Evolutionary conservation across 1,139 yeast genomes (phyloP), one percentile per base, ranked within the genome.

Genomic region (Hyphopichia pseudoburtonii): DNA sequence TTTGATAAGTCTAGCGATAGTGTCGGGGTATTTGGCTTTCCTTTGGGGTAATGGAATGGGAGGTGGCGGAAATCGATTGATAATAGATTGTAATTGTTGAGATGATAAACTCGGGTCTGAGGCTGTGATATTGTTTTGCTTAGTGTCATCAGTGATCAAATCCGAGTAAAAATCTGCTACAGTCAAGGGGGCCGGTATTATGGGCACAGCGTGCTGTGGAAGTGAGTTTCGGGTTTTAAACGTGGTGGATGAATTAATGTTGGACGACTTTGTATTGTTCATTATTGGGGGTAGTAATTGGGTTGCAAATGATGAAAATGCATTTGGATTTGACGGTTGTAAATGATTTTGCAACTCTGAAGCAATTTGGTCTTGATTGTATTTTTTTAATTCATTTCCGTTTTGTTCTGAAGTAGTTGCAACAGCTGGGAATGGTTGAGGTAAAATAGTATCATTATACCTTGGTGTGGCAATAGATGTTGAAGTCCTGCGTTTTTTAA

Each of bases 51-150:
- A 50, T 2, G 71, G 73, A 3, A 73, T 70, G 5, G 58, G 40
- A 5, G 77, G 77, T 0, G 77, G 77, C 1, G 76, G 76, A 43
- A 66, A 69, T 34, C 54, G 50, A 37, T 45, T 47, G 15, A 62
- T 41, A 3, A 66, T 64, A 4, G 55, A 53, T 14, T 43, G 39
- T 12, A 64, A 48, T 43, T 68, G 73, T 7, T 44, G 30, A 14
- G 38, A 31, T 12, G 54, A 36, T n/a, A n/a, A n/a, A n/a, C n/a
- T n/a, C n/a, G n/a, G n/a, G n/a, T n/a, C n/a, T n/a, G n/a, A n/a
- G n/a, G n/a, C n/a, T 3, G 48, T 37, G 9, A 19, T 17, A 17
- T 35, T 24, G 2, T 31, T 31, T 8, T n/a, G 4, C 3, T 18
- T n/a, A 3, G 47, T 47, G 30, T 56, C 52, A 3, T 36, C 34